Conservation (phyloP, 139 green algal genomes). For the Coccomyxa sp. region DNA sequence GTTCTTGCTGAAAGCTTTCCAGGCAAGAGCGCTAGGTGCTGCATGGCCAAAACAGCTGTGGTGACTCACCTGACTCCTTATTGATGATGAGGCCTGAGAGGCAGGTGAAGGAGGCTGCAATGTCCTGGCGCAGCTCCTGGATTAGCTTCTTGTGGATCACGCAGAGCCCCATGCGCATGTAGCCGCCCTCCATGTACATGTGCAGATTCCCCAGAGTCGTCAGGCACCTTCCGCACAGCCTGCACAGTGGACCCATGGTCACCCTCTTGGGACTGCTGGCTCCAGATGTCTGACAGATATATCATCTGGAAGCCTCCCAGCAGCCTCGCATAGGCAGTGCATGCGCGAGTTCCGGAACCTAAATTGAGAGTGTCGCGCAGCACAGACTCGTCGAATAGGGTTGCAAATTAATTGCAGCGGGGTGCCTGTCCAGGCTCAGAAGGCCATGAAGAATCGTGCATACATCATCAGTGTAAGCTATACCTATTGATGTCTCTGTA, state of each 20-base stretch:
- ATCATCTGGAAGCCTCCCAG: no score
- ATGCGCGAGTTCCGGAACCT: no score
- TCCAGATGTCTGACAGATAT: no score
- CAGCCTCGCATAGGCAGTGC: no score
- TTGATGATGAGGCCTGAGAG: not conserved
- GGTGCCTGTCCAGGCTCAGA: not conserved
- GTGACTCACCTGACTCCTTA: not conserved
- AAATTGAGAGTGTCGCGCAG: no score
- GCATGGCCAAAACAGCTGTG: not conserved
- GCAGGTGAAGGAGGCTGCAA: not conserved
- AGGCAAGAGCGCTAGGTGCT: no score
- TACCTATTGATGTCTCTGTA: not conserved
- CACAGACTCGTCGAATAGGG: no score
- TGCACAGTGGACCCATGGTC: not conserved
- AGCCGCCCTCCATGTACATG: not conserved
- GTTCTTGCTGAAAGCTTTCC: not conserved
- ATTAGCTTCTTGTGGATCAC: not conserved
- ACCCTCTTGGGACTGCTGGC: not conserved
- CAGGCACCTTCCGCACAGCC: not conserved
- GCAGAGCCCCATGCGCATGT: not conserved
- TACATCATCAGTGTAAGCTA: no score
- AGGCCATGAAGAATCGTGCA: not conserved
- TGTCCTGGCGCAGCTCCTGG: constrained; percentile 4
- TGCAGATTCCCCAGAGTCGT: not conserved
- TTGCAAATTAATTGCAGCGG: no score